Conservation (phyloP, 805 yeast genomes). For the Schwanniomyces sp. region DNA sequence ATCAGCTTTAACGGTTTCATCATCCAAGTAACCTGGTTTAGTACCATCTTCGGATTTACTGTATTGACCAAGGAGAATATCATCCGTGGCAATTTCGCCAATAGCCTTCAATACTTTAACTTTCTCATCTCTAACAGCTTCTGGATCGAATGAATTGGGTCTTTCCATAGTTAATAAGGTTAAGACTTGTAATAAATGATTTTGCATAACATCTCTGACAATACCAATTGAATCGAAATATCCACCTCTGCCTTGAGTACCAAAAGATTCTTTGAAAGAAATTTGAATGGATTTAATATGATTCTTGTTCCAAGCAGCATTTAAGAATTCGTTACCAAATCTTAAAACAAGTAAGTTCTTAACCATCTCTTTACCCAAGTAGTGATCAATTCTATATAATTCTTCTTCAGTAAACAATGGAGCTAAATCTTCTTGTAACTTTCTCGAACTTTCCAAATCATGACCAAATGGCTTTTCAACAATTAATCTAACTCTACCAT, state of each 20-base stretch:
- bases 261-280: constrained; percentile 96
- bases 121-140: constrained; percentile 93
- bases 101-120: constrained; percentile 88
- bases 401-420: constrained; percentile 92
- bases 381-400: constrained; percentile 94
- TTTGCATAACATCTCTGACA: constrained; percentile 97
- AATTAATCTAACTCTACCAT: constrained; percentile 75
- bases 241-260: constrained; percentile 99
- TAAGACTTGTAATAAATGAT: constrained; percentile 90
- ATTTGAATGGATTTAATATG: constrained; percentile 81
- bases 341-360: constrained; percentile 87
- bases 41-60: constrained; percentile 78
- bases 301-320: constrained; percentile 86
- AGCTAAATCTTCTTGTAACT: constrained; percentile 71
- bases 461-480: constrained; percentile 98
- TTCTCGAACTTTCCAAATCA: constrained; percentile 77
- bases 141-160: constrained; percentile 88
- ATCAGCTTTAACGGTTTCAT: constrained; percentile 77
- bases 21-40: constrained; percentile 90
- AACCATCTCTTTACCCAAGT: constrained; percentile 97
- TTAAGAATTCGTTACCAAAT: constrained; percentile 85
- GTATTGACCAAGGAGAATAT: constrained; percentile 87
- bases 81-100: constrained; percentile 60
- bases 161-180: constrained; percentile 94
- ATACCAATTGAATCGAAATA: constrained; percentile 95